These are phyloP conservation scores for Lepidium aucheri DNA, from an alignment of 345 rosid genomes.

Conservation along the genomic window DNA sequence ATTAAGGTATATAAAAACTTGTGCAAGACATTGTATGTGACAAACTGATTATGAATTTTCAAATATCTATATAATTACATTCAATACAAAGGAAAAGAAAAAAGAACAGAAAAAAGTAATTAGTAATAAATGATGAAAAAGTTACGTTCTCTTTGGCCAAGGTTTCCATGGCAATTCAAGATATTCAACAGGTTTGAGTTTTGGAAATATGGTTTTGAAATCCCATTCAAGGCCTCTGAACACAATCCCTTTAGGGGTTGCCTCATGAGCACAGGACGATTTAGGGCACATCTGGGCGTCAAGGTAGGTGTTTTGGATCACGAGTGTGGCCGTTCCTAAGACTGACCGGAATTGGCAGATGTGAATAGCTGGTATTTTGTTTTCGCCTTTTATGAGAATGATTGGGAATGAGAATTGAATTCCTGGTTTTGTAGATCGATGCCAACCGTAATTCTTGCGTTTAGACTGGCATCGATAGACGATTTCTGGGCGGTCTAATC, in stretches of 20 bases:
- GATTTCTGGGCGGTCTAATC: conserved; percentile 7
- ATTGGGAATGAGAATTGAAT: conserved; percentile 12
- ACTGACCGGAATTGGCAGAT: conserved; percentile 16
- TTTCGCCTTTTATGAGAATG: conserved; percentile 21
- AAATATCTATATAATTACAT: conserved; percentile 11
- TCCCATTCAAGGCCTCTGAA: conserved; percentile 26
- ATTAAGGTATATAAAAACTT: conserved; percentile 1
- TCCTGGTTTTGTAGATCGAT: conserved; percentile 20
- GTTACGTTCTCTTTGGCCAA: conserved; percentile 21
- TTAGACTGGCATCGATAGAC: conserved; percentile 25
- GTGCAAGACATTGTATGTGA: conserved; percentile 16
- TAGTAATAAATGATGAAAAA: too few species aligned
- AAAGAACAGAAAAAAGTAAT: too few species aligned
- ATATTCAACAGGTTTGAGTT: conserved; percentile 22
- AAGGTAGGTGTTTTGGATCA: conserved; percentile 17
- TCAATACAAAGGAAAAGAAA: background rate
- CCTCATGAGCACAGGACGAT: conserved; percentile 19
- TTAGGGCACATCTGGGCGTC: conserved; percentile 26
- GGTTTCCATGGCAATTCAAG: conserved; percentile 27
- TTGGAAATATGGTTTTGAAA: conserved; percentile 15
- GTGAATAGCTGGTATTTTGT: conserved; percentile 21
- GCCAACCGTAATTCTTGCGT: conserved; percentile 29
- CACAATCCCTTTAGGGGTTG: conserved; percentile 21
- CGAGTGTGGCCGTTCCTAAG: conserved; percentile 24
- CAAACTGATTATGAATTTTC: conserved; percentile 10